Evolutionary conservation across 2,329 filamentous ascomycete genomes (phyloP).

Genomic region (Blastomyces silverae): DNA sequence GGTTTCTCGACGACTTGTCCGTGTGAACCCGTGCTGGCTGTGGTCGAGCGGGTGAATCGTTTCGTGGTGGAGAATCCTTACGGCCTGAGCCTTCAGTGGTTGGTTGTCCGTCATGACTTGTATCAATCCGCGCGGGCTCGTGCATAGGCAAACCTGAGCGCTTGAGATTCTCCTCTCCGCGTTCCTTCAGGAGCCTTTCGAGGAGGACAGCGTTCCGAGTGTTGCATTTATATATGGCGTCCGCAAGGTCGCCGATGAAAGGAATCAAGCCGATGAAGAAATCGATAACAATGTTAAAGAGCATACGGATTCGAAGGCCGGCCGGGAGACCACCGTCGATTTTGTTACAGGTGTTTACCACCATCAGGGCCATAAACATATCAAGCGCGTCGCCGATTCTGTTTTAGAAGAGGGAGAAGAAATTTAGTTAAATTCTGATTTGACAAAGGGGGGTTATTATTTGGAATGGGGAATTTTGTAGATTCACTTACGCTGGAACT

Average conservation of each 20-base stretch:
- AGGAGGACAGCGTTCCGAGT: slow-evolving; percentile 43
- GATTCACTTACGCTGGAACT: slow-evolving; percentile 62
- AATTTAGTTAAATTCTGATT: slow-evolving; percentile 11
- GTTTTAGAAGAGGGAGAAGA: background rate
- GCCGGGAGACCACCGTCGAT: slow-evolving; percentile 65
- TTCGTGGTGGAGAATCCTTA: slow-evolving; percentile 1
- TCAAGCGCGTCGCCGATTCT: slow-evolving; percentile 72
- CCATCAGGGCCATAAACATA: slow-evolving; percentile 63
- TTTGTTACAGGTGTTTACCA: slow-evolving; percentile 64
- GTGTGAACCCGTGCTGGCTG: slow-evolving; percentile 22
- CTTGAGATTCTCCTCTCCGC: slow-evolving; percentile 28
- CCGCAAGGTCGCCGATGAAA: slow-evolving; percentile 45
- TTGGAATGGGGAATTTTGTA: background rate
- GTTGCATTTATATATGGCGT: slow-evolving; percentile 45
- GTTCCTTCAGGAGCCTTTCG: slow-evolving; percentile 40
- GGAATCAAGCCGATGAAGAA: slow-evolving; percentile 47
- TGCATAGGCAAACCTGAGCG: slow-evolving; percentile 4
- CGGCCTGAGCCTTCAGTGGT: slow-evolving; percentile 10
- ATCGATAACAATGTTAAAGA: slow-evolving; percentile 61
- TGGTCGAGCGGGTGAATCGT: slow-evolving; percentile 21
- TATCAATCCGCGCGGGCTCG: slow-evolving; percentile 12
- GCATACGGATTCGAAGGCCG: slow-evolving; percentile 61
- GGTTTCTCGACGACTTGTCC: background rate
- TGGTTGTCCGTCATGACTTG: slow-evolving; percentile 19
- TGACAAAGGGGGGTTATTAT: background rate